Evolutionary conservation across 352 stramenopile genomes (phyloP), one percentile per base, ranked within the genome.

Genomic region (Phytopythium aichiense): DNA sequence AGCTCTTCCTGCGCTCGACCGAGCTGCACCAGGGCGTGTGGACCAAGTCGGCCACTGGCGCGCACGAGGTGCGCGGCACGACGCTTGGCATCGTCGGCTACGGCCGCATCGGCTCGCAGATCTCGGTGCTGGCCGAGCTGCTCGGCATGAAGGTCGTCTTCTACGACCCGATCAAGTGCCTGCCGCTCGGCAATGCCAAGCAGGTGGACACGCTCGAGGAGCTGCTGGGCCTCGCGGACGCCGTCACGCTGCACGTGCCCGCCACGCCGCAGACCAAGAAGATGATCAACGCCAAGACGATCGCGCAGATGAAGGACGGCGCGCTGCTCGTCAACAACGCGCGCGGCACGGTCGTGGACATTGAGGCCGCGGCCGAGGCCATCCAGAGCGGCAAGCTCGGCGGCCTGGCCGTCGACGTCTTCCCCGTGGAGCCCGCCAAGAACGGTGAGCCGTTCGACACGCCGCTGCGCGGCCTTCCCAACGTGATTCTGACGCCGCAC

Each of bases 311-410:
- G 91, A 98, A 97, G 72, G 79, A 94, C 23, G 92, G 92, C 15
- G 94, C 91, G 5, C 75, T 97, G 13, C 69, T 99, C 8, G 76
- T 99, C 33, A 99, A 99, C 73, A 98, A 98, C 72, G 95, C 96
- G 28, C 91, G 96, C 64, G 95, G 95, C 22, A 88, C 96, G 59
- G 79, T 98, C 23, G 92, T 99, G n/a, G 91, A 98, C 73, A 94
- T 95, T 64, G 90, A 94, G 4, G 96, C 92, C 20, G 81, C 97
- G 13, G 97, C 81, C 18, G 84, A 94, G 45, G 94, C 89, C n/a
- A 80, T 98, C 55, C 78, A 92, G 63, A 84, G 79, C 18, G 87
- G 83, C 61, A 91, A 96, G 73, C 79, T 96, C 52, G 74, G 79
- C 22, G 84, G 85, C 66, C 82, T 82, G 51, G 87, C 88, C 1